Conservation (phyloP, 2,329 filamentous ascomycete species). For the Fusarium dlaminii region DNA sequence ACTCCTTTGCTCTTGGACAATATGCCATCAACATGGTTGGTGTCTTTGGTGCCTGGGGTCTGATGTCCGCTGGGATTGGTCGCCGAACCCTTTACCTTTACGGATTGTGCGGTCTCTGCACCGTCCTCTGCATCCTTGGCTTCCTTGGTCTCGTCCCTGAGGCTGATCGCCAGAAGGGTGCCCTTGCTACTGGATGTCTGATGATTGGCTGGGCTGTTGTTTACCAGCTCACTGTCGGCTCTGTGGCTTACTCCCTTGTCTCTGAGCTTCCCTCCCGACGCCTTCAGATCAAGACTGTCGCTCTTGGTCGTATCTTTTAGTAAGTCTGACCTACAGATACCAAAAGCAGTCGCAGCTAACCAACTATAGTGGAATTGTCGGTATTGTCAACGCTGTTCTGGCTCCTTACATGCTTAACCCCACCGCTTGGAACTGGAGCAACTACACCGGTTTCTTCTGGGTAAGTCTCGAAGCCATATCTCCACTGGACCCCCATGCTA, state of each 20-base stretch:
- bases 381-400: slow-evolving; percentile 81
- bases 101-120: slow-evolving; percentile 77
- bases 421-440: slow-evolving; percentile 85
- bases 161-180: slow-evolving; percentile 65
- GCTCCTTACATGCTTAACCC: slow-evolving; percentile 96
- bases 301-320: slow-evolving; percentile 82
- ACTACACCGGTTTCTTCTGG: slow-evolving; percentile 91
- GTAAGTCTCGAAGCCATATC: slow-evolving; percentile 44
- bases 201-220: slow-evolving; percentile 85
- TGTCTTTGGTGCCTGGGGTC: slow-evolving; percentile 81
- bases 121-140: slow-evolving; percentile 83
- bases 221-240: slow-evolving; percentile 88
- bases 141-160: slow-evolving; percentile 80
- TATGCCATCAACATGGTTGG: slow-evolving; percentile 81
- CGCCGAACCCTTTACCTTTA: slow-evolving; percentile 80
- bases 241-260: slow-evolving; percentile 89
- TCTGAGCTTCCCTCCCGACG: slow-evolving; percentile 84
- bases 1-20: slow-evolving; percentile 69
- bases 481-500: not conserved
- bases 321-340: slow-evolving; percentile 46
- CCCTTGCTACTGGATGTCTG: slow-evolving; percentile 81
- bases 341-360: not conserved
- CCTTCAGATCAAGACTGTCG: slow-evolving; percentile 90
- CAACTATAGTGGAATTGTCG: slow-evolving; percentile 72
- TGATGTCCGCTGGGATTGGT: slow-evolving; percentile 80